A percentile compares a stretch with the other conserved stretches of the same genome.
Evolutionary conservation across 352 stramenopile species (phyloP).

Genomic region (Hyphochytrium catenoides): DNA sequence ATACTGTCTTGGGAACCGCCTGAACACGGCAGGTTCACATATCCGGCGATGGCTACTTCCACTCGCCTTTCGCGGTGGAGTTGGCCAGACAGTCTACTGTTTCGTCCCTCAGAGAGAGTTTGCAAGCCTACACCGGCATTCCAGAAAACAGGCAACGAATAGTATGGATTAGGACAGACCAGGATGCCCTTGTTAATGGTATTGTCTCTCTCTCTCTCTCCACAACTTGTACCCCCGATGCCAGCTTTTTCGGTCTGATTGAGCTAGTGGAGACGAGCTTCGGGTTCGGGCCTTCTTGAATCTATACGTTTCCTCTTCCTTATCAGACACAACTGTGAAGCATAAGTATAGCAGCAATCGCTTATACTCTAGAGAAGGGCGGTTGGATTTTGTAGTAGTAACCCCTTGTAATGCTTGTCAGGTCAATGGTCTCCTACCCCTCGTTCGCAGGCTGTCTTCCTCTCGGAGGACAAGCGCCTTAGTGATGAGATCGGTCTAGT

Average conservation of each 20-base stretch:
- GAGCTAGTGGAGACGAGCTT: too few species aligned
- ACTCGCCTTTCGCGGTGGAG: background rate
- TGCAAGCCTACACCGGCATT: conserved; percentile 29
- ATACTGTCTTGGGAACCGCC: too few species aligned
- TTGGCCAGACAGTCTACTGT: conserved; percentile 1
- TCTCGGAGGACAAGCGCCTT: conserved; percentile 33
- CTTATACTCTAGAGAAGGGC: background rate
- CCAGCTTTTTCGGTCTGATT: too few species aligned
- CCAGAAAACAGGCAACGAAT: conserved; percentile 51
- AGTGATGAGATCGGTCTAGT: conserved; percentile 48
- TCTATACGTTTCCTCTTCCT: too few species aligned
- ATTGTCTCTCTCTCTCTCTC: background rate
- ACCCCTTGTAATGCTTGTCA: conserved; percentile 2
- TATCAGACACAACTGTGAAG: too few species aligned
- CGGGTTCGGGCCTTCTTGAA: too few species aligned
- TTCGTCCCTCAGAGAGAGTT: background rate
- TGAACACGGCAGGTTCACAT: too few species aligned
- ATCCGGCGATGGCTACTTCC: background rate
- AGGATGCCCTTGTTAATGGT: conserved; percentile 48
- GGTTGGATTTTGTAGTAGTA: background rate
- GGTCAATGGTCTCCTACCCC: conserved; percentile 27
- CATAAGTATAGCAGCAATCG: too few species aligned
- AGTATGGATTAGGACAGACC: conserved; percentile 59
- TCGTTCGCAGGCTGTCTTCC: conserved; percentile 35
- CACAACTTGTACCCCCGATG: too few species aligned